phyloP scores from a whole-genome alignment of 2,329 filamentous ascomycete species.

The Alternaria ethzedia region DNA sequence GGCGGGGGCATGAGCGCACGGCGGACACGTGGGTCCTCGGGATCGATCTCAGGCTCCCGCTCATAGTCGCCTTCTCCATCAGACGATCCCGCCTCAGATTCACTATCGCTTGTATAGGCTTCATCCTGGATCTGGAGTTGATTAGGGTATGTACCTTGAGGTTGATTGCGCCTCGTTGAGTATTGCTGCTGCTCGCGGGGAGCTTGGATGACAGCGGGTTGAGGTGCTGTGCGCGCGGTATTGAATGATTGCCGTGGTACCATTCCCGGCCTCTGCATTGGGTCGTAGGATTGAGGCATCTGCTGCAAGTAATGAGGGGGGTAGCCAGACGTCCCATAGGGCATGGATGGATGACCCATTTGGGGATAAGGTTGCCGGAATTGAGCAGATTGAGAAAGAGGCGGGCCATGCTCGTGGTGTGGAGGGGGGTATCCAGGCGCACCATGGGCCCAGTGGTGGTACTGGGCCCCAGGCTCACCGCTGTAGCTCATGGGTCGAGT shows the following conservation, averaged over 20 bases:
- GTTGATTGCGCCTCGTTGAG: too few relatives aligned
- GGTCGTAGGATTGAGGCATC: too few relatives aligned
- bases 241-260: too few relatives aligned
- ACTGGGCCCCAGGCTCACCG: slow-evolving; percentile 26
- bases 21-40: slow-evolving; percentile 5
- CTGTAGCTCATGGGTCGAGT: slow-evolving; percentile 44
- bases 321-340: too few relatives aligned
- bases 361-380: slow-evolving; percentile 22
- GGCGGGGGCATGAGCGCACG: slow-evolving; percentile 37
- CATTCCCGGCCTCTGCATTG: too few relatives aligned
- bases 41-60: slow-evolving; percentile 3
- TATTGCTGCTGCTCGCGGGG: too few relatives aligned
- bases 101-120: too few relatives aligned
- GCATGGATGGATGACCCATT: neutral
- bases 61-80: slow-evolving; percentile 4
- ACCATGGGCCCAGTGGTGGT: slow-evolving; percentile 23
- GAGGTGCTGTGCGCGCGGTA: too few relatives aligned
- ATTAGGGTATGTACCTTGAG: too few relatives aligned
- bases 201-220: too few relatives aligned
- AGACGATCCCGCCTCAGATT: slow-evolving; percentile 19
- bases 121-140: too few relatives aligned
- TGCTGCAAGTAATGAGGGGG: too few relatives aligned
- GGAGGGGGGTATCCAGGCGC: slow-evolving; percentile 32
- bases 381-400: slow-evolving; percentile 39
- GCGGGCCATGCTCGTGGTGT: slow-evolving; percentile 40